phyloP scores from a whole-genome alignment of 2,329 filamentous ascomycete species.

The Botrytis sinoallii region DNA sequence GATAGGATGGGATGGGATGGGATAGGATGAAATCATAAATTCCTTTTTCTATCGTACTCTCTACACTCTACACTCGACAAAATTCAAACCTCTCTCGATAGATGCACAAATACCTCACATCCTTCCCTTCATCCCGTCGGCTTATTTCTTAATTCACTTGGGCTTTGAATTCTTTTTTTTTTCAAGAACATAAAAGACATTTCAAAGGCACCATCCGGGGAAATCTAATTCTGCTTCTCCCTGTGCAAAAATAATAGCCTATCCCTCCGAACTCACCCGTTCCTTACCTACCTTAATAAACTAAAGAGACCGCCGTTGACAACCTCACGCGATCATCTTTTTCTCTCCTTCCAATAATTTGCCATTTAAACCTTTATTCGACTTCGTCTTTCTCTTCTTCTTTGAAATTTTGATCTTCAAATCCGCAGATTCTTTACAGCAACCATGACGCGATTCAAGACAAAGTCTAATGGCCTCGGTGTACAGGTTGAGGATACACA shows the following conservation, averaged over 20 bases:
- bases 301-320: background rate
- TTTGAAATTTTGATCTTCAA: background rate
- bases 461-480: conserved; percentile 59
- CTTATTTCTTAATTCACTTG: background rate
- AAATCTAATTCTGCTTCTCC: background rate
- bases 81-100: background rate
- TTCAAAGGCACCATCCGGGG: background rate
- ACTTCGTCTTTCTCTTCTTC: background rate
- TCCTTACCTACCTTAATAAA: conserved; percentile 9
- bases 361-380: background rate
- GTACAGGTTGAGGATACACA: conserved; percentile 92
- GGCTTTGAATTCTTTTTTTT: background rate
- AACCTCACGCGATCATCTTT: conserved; percentile 17
- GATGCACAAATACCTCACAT: background rate
- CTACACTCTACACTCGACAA: background rate
- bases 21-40: background rate
- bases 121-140: too few relatives aligned
- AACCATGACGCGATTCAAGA: conserved; percentile 31
- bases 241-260: background rate
- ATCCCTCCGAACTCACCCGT: conserved; percentile 12
- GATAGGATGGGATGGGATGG: too few relatives aligned
- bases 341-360: conserved; percentile 1
- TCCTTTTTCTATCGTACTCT: background rate
- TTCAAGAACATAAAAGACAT: background rate
- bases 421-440: conserved; percentile 20